Conservation (phyloP, 2,329 filamentous ascomycete genomes). For the Ascochyta pisi region DNA sequence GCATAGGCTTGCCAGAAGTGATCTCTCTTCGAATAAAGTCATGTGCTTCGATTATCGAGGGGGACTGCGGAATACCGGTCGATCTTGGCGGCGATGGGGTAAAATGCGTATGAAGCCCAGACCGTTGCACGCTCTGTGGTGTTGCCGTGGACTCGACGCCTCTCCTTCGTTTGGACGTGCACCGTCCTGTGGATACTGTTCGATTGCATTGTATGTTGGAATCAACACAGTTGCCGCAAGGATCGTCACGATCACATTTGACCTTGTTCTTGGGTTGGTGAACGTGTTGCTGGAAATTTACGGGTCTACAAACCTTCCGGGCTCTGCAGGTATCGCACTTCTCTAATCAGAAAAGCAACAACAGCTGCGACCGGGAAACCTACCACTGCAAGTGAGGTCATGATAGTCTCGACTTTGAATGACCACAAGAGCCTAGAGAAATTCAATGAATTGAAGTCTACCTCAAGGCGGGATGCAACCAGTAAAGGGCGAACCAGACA, state of each 20-base stretch:
- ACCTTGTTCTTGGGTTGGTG: conserved; percentile 3
- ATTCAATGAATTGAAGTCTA: not conserved
- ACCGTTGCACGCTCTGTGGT: conserved; percentile 1
- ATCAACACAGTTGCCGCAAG: conserved; percentile 34
- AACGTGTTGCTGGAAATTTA: not conserved
- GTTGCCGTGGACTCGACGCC: not conserved
- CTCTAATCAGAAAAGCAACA: not conserved
- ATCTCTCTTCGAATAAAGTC: conserved; percentile 26
- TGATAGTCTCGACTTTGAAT: not conserved
- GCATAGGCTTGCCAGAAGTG: conserved; percentile 14
- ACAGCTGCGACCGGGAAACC: not conserved
- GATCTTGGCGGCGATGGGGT: conserved; percentile 14
- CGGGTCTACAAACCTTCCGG: not conserved
- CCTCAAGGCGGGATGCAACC: no score
- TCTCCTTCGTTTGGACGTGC: conserved; percentile 17
- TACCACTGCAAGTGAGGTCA: conserved; percentile 4
- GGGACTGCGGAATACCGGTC: conserved; percentile 19
- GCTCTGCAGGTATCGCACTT: conserved; percentile 8
- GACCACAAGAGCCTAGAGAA: no score
- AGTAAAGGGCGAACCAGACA: not conserved
- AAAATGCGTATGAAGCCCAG: conserved; percentile 5
- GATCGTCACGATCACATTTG: conserved; percentile 31
- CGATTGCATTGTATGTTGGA: conserved; percentile 28
- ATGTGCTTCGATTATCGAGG: conserved; percentile 23
- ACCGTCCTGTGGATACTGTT: conserved; percentile 12